Percentiles rank a stretch among this genome's conserved stretches.
Conservation (phyloP, 352 stramenopile genomes). For the Phytophthora pluvialis region DNA sequence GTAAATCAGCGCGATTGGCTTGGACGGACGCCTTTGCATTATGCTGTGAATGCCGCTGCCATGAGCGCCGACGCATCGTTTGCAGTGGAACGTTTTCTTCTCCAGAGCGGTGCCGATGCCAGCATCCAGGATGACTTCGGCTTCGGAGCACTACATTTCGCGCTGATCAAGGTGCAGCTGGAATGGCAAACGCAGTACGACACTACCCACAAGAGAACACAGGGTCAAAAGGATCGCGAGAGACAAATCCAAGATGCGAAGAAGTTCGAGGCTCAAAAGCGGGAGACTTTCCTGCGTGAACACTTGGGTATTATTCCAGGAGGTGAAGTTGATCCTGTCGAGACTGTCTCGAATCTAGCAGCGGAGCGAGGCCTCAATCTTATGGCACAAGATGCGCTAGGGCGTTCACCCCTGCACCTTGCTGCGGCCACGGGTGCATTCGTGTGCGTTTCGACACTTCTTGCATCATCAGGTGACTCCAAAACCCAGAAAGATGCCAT, state of each 20-base stretch:
- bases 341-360: constrained; percentile 77
- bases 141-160: constrained; percentile 69
- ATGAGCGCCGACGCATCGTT: constrained; percentile 83
- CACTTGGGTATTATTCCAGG: constrained; percentile 49
- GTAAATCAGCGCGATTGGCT: constrained; percentile 62
- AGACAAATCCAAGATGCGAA: constrained; percentile 26
- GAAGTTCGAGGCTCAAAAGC: constrained; percentile 55
- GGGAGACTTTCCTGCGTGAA: constrained; percentile 45
- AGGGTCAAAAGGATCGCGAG: constrained; percentile 39
- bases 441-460: constrained; percentile 72
- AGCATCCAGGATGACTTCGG: constrained; percentile 67
- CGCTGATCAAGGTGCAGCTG: constrained; percentile 71
- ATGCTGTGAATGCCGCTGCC: constrained; percentile 67
- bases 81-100: constrained; percentile 73
- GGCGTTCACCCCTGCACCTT: constrained; percentile 67
- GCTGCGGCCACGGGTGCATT: constrained; percentile 78
- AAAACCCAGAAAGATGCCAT: constrained; percentile 40
- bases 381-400: constrained; percentile 47
- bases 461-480: constrained; percentile 37
- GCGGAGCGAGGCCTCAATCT: constrained; percentile 56
- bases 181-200: constrained; percentile 72
- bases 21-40: constrained; percentile 70
- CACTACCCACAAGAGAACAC: constrained; percentile 33
- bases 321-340: constrained; percentile 66
- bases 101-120: constrained; percentile 59